A percentile compares a stretch with the other conserved stretches of the same genome.
Conservation (phyloP, 1,284 basidiomycete species). For the Pseudozyma pruni region DNA sequence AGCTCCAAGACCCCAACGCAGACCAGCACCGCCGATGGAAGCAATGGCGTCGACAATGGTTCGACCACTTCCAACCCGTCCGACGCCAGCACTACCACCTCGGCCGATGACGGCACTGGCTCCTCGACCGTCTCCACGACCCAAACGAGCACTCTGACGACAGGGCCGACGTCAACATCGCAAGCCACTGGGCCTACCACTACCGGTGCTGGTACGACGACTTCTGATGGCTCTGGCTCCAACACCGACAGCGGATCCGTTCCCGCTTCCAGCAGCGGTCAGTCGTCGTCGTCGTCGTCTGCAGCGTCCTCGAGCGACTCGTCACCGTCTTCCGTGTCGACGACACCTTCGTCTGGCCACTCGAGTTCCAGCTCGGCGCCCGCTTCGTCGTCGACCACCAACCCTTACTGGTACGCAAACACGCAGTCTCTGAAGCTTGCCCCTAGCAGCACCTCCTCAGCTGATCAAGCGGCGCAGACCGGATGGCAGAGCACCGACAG, state of each 20-base stretch:
- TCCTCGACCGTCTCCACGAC: constrained; percentile 4
- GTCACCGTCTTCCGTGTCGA: constrained; percentile 6
- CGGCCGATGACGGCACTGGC: constrained; percentile 3
- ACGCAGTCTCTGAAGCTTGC: constrained; percentile 39
- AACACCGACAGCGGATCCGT: constrained; percentile 13
- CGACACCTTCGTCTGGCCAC: constrained; percentile 14
- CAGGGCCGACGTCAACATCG: constrained; percentile 15
- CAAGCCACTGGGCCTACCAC: neutral
- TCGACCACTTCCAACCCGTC: constrained; percentile 1
- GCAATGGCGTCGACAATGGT: neutral
- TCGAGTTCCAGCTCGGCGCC: constrained; percentile 9
- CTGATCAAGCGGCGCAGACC: constrained; percentile 5
- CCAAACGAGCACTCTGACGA: constrained; percentile 1
- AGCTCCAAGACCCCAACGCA: constrained; percentile 1
- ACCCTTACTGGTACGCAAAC: constrained; percentile 58
- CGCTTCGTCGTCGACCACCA: constrained; percentile 20
- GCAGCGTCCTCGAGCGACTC: neutral
- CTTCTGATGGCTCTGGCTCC: neutral
- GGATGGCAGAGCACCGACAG: constrained; percentile 10
- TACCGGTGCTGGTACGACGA: constrained; percentile 5
- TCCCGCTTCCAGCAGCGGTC: constrained; percentile 10
- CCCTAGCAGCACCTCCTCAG: constrained; percentile 22
- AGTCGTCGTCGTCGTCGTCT: constrained; percentile 7
- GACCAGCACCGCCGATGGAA: constrained; percentile 1
- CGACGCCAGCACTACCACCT: neutral